Percentiles rank a stretch among this genome's conserved stretches.
phyloP scores from a whole-genome alignment of 805 yeast genomes.

The Candida oleophila region DNA sequence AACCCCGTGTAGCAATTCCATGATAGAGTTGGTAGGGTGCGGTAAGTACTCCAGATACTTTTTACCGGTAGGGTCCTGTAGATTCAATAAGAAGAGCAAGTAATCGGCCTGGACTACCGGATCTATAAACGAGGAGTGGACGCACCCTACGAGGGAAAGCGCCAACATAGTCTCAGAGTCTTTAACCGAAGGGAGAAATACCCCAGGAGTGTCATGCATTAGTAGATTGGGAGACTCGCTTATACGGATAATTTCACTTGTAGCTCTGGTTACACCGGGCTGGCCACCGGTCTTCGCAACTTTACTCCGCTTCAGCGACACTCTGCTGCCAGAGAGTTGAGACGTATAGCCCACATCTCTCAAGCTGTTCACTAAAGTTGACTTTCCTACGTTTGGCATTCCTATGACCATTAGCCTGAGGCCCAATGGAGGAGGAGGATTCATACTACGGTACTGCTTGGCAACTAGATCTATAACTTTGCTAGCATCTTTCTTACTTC shows the following conservation, averaged over 20 bases:
- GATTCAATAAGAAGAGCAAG: slow-evolving; percentile 68
- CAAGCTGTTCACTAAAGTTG: slow-evolving; percentile 77
- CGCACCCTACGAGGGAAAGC: slow-evolving; percentile 72
- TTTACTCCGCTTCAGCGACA: slow-evolving; percentile 45
- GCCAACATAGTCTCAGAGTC: slow-evolving; percentile 70
- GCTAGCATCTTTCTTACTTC: slow-evolving; percentile 48
- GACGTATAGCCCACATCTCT: slow-evolving; percentile 43
- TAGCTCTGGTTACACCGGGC: slow-evolving; percentile 85
- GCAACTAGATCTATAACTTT: slow-evolving; percentile 50
- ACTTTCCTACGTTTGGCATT: slow-evolving; percentile 98
- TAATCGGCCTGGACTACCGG: slow-evolving; percentile 87
- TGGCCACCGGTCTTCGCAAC: slow-evolving; percentile 84
- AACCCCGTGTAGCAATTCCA: slow-evolving; percentile 50
- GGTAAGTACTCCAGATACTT: slow-evolving; percentile 46
- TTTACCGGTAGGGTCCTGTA: slow-evolving; percentile 49
- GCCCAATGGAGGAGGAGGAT: slow-evolving; percentile 83
- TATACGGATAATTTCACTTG: slow-evolving; percentile 73
- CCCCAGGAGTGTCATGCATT: slow-evolving; percentile 91
- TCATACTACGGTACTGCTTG: slow-evolving; percentile 43
- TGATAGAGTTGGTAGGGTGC: slow-evolving; percentile 72
- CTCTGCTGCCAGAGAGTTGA: slow-evolving; percentile 15
- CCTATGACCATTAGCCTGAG: slow-evolving; percentile 77
- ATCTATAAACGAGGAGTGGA: slow-evolving; percentile 67
- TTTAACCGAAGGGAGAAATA: slow-evolving; percentile 72
- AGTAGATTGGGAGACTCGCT: slow-evolving; percentile 60